These are phyloP conservation scores for Blastobotrys aristatus DNA, from an alignment of 1,139 yeast genomes.

Conservation along the genomic window DNA sequence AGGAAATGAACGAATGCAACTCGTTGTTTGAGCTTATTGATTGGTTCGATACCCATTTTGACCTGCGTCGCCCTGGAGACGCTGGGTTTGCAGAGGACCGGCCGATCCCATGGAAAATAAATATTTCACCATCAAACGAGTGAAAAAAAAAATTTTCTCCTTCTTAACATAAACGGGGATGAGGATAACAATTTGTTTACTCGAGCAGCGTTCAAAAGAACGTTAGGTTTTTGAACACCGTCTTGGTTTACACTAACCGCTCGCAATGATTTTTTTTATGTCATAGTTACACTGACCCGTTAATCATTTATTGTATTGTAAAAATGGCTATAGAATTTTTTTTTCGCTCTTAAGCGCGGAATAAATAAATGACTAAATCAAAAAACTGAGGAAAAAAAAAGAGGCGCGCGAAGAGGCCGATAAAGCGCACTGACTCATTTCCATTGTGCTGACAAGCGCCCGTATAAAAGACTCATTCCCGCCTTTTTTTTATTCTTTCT, in stretches of 20 bases:
- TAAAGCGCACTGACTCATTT: background rate
- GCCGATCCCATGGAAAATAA: constrained; percentile 49
- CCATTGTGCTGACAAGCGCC: background rate
- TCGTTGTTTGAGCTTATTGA: constrained; percentile 63
- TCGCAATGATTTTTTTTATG: constrained; percentile 33
- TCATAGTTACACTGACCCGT: constrained; percentile 55
- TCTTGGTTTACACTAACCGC: background rate
- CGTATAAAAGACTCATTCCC: background rate
- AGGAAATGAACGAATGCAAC: constrained; percentile 58
- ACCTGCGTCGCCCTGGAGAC: constrained; percentile 61
- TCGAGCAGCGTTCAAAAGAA: constrained; percentile 15
- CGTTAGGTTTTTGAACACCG: background rate
- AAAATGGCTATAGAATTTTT: background rate
- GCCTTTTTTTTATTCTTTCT: no score
- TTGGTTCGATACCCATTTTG: constrained; percentile 72
- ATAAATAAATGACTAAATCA: no score
- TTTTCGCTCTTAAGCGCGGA: no score
- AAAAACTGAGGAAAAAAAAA: no score
- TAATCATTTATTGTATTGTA: background rate
- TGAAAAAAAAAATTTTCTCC: background rate
- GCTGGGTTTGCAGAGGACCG: constrained; percentile 58
- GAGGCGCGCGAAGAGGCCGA: no score
- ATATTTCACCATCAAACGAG: no score
- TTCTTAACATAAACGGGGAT: constrained; percentile 14
- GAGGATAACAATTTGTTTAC: constrained; percentile 19